Evolutionary conservation across 164 flowering plant genomes (phyloP), one percentile per base, ranked within the genome.

Genomic region (Aristolochia contorta): DNA sequence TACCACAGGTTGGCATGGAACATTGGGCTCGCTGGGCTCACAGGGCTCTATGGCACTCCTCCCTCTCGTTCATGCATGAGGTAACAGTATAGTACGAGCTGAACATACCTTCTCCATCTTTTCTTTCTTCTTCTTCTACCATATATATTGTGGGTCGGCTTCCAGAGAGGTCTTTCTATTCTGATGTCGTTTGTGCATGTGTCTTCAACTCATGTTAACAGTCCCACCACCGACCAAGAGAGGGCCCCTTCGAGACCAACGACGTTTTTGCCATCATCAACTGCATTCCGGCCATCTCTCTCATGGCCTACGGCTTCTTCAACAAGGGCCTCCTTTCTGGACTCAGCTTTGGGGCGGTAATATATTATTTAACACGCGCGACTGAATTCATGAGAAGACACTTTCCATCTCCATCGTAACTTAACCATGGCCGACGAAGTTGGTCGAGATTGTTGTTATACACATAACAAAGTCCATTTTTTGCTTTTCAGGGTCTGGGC

Each of bases 1-100:
- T 27, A 6, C 12, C 74, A 15, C 72, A 91, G 96, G 94, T 91
- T 59, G 96, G 97, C 0, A 91, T 91, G 97, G 96, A 89, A 75
- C 86, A 81, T 64, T 91, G 97, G 97, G 96, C 96, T 3, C 77
- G 97, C 73, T 91, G 97, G 97, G 97, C 96, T n/a, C 97, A 89
- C 41, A 77, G 63, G 68, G 89, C 87, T n/a, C 91, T 91, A 7
- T 91, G 97, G 97, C 97, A 91, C 41, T 91, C 94, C 58, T 86
- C 96, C 16, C 71, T 89, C 67, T 91, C 96, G 97, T 84, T 85
- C 59, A 88, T 91, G 96, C 96, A 86, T 60, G 92, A 86, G 94
- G 94, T 87, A 45, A 21, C n/a, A n/a, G n/a, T n/a, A n/a, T n/a
- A n/a, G n/a, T n/a, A n/a, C n/a, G n/a, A n/a, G n/a, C n/a, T n/a